phyloP scores from a whole-genome alignment of 495 filamentous ascomycete species.

The Aspergillus funiculosus region DNA sequence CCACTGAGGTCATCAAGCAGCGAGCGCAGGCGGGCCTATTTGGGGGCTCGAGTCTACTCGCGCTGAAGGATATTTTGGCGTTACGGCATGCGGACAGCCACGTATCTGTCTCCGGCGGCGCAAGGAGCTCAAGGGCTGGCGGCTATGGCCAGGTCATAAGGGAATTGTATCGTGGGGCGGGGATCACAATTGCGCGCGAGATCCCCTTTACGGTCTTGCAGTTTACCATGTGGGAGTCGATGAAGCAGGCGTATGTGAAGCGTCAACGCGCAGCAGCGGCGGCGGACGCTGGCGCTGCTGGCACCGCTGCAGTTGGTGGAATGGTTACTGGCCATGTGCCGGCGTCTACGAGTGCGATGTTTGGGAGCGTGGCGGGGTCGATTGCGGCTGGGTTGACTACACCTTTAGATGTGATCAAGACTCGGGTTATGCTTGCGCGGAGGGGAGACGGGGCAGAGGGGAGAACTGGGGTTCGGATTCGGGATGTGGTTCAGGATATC shows the following conservation, averaged over 20 bases:
- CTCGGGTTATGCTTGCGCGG: conserved; percentile 82
- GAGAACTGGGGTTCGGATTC: conserved; percentile 47
- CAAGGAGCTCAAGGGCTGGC: too few species aligned
- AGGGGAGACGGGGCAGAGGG: conserved; percentile 29
- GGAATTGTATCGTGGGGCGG: conserved; percentile 86
- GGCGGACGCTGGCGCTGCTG: neutral
- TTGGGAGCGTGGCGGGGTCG: conserved; percentile 77
- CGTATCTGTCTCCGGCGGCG: conserved; percentile 28
- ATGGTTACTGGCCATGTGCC: too few species aligned
- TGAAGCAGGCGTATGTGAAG: conserved; percentile 58
- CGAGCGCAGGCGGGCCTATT: conserved; percentile 81
- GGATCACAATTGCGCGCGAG: conserved; percentile 87
- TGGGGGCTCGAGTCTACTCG: conserved; percentile 42
- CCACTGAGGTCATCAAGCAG: conserved; percentile 96
- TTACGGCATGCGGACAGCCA: conserved; percentile 32
- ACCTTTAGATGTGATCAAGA: conserved; percentile 94
- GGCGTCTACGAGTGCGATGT: conserved; percentile 75
- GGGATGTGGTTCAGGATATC: conserved; percentile 58
- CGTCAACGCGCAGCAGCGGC: conserved; percentile 26
- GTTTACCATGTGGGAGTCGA: conserved; percentile 92
- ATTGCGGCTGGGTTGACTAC: conserved; percentile 87
- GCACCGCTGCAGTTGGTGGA: conserved; percentile 10
- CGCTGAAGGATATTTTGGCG: conserved; percentile 64
- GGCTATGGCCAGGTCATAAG: conserved; percentile 57
- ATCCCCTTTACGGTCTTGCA: conserved; percentile 96